phyloP scores from a whole-genome alignment of 805 yeast species.

The Candida pseudofarinosa region DNA sequence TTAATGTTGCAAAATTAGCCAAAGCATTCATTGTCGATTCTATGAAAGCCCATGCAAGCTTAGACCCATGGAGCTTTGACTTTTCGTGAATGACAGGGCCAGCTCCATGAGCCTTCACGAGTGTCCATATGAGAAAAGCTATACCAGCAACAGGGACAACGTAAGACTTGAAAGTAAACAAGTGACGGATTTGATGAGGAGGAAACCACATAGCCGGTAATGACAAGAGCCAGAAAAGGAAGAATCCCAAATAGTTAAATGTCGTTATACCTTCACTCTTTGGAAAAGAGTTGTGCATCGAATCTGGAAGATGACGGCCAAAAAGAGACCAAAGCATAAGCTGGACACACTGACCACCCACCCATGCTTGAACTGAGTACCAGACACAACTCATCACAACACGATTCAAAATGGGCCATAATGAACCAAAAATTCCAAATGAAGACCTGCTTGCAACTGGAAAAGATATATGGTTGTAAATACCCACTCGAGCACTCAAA shows the following conservation, averaged over 20 bases:
- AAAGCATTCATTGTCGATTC: slow-evolving; percentile 73
- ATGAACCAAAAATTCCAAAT: slow-evolving; percentile 81
- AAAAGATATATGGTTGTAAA: slow-evolving; percentile 76
- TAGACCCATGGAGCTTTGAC: slow-evolving; percentile 49
- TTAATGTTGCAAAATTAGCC: slow-evolving; percentile 86
- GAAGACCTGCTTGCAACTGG: slow-evolving; percentile 80
- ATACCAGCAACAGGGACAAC: slow-evolving; percentile 81
- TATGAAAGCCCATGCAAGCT: slow-evolving; percentile 79
- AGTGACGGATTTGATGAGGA: slow-evolving; percentile 78
- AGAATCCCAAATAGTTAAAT: slow-evolving; percentile 69
- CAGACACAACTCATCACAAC: slow-evolving; percentile 85
- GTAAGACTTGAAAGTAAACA: slow-evolving; percentile 78
- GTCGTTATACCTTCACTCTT: slow-evolving; percentile 61
- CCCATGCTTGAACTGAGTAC: slow-evolving; percentile 83
- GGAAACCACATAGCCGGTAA: slow-evolving; percentile 78
- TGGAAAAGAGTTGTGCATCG: slow-evolving; percentile 57
- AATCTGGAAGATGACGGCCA: slow-evolving; percentile 55
- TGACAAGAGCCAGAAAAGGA: slow-evolving; percentile 76
- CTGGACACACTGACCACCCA: slow-evolving; percentile 75
- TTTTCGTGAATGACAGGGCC: slow-evolving; percentile 66
- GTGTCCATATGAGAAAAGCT: slow-evolving; percentile 79
- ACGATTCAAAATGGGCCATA: slow-evolving; percentile 87
- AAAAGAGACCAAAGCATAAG: slow-evolving; percentile 70
- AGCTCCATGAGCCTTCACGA: slow-evolving; percentile 73
- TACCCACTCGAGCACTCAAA: slow-evolving; percentile 73